Evolutionary conservation across 1,284 basidiomycete species (phyloP).

Genomic region (Ustilago hordei): DNA sequence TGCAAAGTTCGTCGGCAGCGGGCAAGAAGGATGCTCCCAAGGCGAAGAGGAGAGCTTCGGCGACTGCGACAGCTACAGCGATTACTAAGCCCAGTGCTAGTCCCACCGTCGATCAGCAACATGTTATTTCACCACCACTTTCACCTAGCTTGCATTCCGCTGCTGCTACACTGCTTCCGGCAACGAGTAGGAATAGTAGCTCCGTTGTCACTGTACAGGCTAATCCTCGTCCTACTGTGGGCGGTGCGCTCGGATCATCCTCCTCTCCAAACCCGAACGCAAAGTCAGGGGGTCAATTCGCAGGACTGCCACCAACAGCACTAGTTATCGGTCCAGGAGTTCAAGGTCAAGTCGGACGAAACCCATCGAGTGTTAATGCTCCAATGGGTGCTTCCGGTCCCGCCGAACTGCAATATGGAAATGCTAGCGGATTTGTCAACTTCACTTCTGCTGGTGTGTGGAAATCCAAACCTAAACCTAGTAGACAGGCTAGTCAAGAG

Average conservation of each 20-base stretch:
- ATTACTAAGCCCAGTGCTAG: slow-evolving; percentile 27
- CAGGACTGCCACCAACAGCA: slow-evolving; percentile 57
- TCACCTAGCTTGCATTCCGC: slow-evolving; percentile 33
- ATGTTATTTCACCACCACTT: slow-evolving; percentile 23
- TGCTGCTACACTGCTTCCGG: slow-evolving; percentile 19
- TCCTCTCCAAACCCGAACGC: slow-evolving; percentile 36
- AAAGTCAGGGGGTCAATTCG: slow-evolving; percentile 24
- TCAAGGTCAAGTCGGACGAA: slow-evolving; percentile 59
- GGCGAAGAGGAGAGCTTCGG: slow-evolving; percentile 32
- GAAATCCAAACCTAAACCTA: slow-evolving; percentile 39
- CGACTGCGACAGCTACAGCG: not conserved
- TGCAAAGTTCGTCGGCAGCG: slow-evolving; percentile 18
- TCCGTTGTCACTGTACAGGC: slow-evolving; percentile 29
- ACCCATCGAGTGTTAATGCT: slow-evolving; percentile 28
- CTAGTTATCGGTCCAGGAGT: slow-evolving; percentile 65
- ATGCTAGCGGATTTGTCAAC: slow-evolving; percentile 53
- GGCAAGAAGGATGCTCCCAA: slow-evolving; percentile 11
- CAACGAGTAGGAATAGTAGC: slow-evolving; percentile 26
- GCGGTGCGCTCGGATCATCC: not conserved
- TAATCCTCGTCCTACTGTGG: slow-evolving; percentile 14
- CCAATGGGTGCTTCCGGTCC: slow-evolving; percentile 42
- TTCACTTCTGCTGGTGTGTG: slow-evolving; percentile 52
- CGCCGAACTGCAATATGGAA: slow-evolving; percentile 49
- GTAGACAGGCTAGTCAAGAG: slow-evolving; percentile 37
- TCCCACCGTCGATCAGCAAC: slow-evolving; percentile 33